A percentile compares a stretch with the other conserved stretches of the same genome.
Conservation (phyloP, 257 asterid genomes). For the Dorcoceras hygrometricum region DNA sequence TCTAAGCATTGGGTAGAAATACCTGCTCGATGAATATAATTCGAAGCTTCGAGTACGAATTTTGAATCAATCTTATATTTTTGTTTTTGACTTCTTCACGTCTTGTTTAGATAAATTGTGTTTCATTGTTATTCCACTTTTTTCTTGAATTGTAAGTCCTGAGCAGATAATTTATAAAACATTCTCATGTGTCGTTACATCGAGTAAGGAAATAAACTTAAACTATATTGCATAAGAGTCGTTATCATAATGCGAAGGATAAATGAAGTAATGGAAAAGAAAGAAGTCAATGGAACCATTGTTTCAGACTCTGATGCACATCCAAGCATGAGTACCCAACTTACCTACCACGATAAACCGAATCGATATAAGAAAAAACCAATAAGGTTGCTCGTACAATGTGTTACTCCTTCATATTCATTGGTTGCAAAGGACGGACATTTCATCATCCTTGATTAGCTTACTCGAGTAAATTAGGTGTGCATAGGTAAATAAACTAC, state of each 20-base stretch:
- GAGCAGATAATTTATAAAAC: too few species aligned
- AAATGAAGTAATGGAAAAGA: neutral
- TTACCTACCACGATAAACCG: slow-evolving; percentile 10
- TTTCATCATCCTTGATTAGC: slow-evolving; percentile 22
- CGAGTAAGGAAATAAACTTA: too few species aligned
- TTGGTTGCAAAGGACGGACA: neutral
- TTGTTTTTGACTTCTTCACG: too few species aligned
- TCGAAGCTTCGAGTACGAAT: too few species aligned
- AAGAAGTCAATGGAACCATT: neutral
- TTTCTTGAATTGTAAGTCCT: too few species aligned
- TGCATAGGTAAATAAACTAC: slow-evolving; percentile 7
- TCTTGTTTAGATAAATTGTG: too few species aligned
- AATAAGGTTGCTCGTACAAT: neutral
- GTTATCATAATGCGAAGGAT: slow-evolving; percentile 5
- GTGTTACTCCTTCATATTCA: slow-evolving; percentile 6
- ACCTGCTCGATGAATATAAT: too few species aligned
- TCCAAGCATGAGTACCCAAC: slow-evolving; percentile 4
- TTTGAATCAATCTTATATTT: too few species aligned
- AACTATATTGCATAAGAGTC: neutral
- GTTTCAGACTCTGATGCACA: slow-evolving; percentile 3
- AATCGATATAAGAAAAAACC: neutral
- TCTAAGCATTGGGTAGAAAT: too few species aligned
- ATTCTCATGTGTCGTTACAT: too few species aligned
- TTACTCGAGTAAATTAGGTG: slow-evolving; percentile 9
- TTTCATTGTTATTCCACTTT: too few species aligned